Base-by-base conservation (phyloP, 495 filamentous ascomycete species). In the Pyrenula aspistea region DNA sequence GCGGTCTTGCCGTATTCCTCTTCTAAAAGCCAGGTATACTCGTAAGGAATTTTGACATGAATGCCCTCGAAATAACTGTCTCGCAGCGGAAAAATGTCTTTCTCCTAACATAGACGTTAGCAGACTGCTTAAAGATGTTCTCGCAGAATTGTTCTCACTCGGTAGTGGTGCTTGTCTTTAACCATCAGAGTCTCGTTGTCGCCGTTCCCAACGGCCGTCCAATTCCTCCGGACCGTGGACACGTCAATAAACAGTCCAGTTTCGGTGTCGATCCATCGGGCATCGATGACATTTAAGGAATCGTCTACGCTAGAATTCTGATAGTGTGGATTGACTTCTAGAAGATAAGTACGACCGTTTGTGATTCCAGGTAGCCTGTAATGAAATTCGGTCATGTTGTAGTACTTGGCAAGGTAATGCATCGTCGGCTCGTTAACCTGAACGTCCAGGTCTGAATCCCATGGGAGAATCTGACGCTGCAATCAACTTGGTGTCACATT, bases 41-140 rank as follows among this genome's bases (percentile, higher is more conserved):
- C 77, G 61, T 80, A 91, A 8, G 91, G 91, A 53, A 95, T 78
- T 63, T 81, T 81, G 12, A 88, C 89, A 12, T 79, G 76, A 21
- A 85, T 77, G 53, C 80, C 87, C 70, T 95, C 91, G 62, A 91
- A 95, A 58, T 77, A 72, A 56, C 84, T 89, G 51, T 86, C 81
- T 19, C 88, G 76, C 60, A 95, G 66, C 2, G 91, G 90, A 68
- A 83, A 95, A 31, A 96, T 80, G 60, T 94, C 83, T 25, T 72
- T 72, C 49, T 79, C 79, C 67, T 75, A 54, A 31, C 53, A n/a
- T n/a, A n/a, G n/a, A n/a, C n/a, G n/a, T n/a, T n/a, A n/a, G n/a
- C n/a, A n/a, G n/a, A n/a, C n/a, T n/a, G n/a, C n/a, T n/a, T n/a
- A n/a, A n/a, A n/a, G n/a, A n/a, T n/a, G n/a, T n/a, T n/a, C n/a